phyloP scores from a whole-genome alignment of 495 filamentous ascomycete species.

The Tuber microsphaerosporum region DNA sequence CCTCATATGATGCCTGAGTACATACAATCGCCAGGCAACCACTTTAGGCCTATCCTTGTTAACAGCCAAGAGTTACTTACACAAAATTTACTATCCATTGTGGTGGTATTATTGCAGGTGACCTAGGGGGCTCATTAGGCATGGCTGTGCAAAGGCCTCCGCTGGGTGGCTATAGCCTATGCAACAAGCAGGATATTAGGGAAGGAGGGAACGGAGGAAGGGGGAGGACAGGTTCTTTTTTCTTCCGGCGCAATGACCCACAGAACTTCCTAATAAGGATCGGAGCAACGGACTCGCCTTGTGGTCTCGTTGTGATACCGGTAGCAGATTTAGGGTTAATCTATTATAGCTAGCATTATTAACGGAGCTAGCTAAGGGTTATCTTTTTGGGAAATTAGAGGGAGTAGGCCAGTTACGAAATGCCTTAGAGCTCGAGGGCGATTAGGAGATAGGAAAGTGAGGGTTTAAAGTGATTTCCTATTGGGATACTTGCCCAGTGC shows the following conservation, averaged over 20 bases:
- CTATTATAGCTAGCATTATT: neutral
- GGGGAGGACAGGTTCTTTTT: too few relatives aligned
- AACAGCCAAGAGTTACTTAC: too few relatives aligned
- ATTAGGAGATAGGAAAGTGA: neutral
- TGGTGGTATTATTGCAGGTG: too few relatives aligned
- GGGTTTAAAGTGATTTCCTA: neutral
- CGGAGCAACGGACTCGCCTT: neutral
- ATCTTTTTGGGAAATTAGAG: neutral
- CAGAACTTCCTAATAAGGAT: neutral
- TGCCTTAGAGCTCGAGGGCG: neutral
- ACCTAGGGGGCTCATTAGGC: too few relatives aligned
- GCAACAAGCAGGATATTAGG: too few relatives aligned
- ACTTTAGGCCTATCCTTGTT: too few relatives aligned
- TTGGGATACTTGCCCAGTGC: neutral
- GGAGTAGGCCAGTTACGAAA: neutral
- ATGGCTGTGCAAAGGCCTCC: too few relatives aligned
- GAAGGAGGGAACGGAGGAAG: too few relatives aligned
- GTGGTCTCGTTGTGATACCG: neutral
- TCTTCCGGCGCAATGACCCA: neutral
- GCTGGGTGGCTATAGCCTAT: too few relatives aligned
- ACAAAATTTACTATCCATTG: too few relatives aligned
- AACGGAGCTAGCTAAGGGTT: neutral
- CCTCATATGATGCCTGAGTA: too few relatives aligned
- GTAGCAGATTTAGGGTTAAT: neutral
- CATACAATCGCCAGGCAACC: too few relatives aligned